phyloP scores from a whole-genome alignment of 768 basidiomycete genomes.

The Neoboletus magnificus region DNA sequence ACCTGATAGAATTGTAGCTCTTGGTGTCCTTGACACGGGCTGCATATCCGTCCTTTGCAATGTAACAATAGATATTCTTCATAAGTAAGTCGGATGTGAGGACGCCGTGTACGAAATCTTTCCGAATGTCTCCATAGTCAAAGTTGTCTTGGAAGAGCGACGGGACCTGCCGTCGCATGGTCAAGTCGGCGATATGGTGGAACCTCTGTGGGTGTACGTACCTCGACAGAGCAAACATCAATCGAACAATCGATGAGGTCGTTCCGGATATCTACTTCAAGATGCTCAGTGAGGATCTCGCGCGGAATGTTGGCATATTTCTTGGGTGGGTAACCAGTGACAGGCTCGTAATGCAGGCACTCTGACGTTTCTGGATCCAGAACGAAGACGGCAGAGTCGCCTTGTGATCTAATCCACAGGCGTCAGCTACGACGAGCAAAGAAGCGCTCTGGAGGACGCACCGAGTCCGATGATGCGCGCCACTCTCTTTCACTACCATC shows the following conservation, averaged over 20 bases:
- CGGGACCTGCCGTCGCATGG: conserved; percentile 61
- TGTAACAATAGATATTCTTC: conserved; percentile 91
- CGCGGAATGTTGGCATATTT: conserved; percentile 66
- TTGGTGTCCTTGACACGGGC: conserved; percentile 91
- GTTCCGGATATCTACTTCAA: conserved; percentile 82
- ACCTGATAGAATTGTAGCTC: conserved; percentile 90
- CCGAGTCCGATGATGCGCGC: conserved; percentile 70
- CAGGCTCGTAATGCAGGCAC: conserved; percentile 82
- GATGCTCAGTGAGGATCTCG: conserved; percentile 65
- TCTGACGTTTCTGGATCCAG: conserved; percentile 72
- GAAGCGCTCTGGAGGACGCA: conserved; percentile 30
- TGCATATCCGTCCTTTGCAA: conserved; percentile 86
- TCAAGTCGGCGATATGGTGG: not conserved
- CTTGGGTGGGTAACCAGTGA: conserved; percentile 66
- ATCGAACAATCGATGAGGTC: conserved; percentile 88
- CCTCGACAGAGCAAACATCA: conserved; percentile 93
- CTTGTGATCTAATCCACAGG: conserved; percentile 49
- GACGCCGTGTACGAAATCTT: conserved; percentile 92
- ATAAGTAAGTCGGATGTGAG: conserved; percentile 91
- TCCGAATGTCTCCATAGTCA: conserved; percentile 88
- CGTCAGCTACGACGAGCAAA: not conserved
- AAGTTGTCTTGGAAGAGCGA: conserved; percentile 99
- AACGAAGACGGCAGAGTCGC: conserved; percentile 76
- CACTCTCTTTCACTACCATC: conserved; percentile 85
- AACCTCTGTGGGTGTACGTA: conserved; percentile 29